phyloP scores from a whole-genome alignment of 2,329 filamentous ascomycete species.

The Epichloe baconii region DNA sequence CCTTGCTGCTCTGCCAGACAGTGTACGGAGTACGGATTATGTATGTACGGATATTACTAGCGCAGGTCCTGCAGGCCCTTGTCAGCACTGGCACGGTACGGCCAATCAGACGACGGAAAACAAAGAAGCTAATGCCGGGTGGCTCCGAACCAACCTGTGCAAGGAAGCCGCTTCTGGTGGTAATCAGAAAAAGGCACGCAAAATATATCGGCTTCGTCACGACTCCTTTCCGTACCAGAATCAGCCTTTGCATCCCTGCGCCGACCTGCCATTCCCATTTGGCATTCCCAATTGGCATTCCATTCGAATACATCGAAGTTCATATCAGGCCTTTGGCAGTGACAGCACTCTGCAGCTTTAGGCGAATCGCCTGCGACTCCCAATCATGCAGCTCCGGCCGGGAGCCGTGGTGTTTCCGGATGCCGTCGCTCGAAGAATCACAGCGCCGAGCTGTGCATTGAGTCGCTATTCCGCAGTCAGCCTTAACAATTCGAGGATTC shows the following conservation, averaged over 20 bases:
- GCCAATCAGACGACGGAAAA: not conserved
- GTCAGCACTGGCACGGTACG: too few relatives aligned
- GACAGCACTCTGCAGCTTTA: not conserved
- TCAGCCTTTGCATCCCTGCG: not conserved
- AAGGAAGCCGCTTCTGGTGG: not conserved
- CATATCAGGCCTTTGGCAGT: not conserved
- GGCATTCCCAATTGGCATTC: not conserved
- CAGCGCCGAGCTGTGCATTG: constrained; percentile 17
- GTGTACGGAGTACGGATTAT: too few relatives aligned
- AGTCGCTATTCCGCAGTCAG: constrained; percentile 21
- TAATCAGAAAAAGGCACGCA: not conserved
- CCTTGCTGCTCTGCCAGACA: too few relatives aligned
- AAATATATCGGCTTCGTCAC: constrained; percentile 9
- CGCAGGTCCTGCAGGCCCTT: too few relatives aligned
- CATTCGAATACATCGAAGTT: not conserved
- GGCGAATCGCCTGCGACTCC: not conserved
- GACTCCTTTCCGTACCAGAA: not conserved
- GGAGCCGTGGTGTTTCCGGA: constrained; percentile 37
- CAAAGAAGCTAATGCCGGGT: not conserved
- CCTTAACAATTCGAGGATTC: constrained; percentile 15
- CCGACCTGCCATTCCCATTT: constrained; percentile 1
- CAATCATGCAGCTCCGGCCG: constrained; percentile 39
- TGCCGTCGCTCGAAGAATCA: constrained; percentile 19
- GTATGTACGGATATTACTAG: too few relatives aligned
- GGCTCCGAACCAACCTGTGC: constrained; percentile 6